Base-by-base conservation (phyloP, 768 basidiomycete genomes). In the Suillus paluster region DNA sequence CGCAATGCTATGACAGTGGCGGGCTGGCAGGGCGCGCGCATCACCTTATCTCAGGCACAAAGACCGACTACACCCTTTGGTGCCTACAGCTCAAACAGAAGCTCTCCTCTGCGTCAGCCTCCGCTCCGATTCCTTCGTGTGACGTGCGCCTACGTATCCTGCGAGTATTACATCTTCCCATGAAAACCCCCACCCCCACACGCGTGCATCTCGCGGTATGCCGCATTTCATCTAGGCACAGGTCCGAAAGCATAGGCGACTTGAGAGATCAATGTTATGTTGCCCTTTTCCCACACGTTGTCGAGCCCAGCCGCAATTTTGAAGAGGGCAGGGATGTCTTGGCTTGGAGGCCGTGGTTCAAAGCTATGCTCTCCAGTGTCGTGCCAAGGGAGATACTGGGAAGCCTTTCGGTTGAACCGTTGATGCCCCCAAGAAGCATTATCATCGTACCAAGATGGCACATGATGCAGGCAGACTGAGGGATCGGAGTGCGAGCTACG, bases 11-110 rank as follows among this genome's bases (percentile, higher is more conserved):
- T 7, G 17, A n/a, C 59, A 89, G 87, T n/a, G 82, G 82, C 41
- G 86, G 87, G 1, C 66, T 88, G 4, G 87, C 86, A 0, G 82
- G 83, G 36, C 80, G 79, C 8, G 80, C 84, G 1, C 78, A 79
- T 4, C 74, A 78, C 12, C 68, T 79, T 34, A 80, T 81, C 45
- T 75, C 80, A 23, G 80, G 78, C 27, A 69, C 75, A 5, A 77
- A 78, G 33, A 86, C 83, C 5, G 77, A 80, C 36, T 77, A 83
- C 52, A 64, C 77, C 3, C 73, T 88, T 4, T 88, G 87, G 87
- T 78, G 79, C 57, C 81, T 80, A 58, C 83, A 84, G 58, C 77
- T 79, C 41, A 79, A 81, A 38, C 75, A 75, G n/a, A 75, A 74
- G 0, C 53, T 76, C 6, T 67, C 67, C 9, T 69, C 73, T 4